Base-by-base conservation (phyloP, 176 grass and related monocot genomes). In the Urochloa ruziziensis region DNA sequence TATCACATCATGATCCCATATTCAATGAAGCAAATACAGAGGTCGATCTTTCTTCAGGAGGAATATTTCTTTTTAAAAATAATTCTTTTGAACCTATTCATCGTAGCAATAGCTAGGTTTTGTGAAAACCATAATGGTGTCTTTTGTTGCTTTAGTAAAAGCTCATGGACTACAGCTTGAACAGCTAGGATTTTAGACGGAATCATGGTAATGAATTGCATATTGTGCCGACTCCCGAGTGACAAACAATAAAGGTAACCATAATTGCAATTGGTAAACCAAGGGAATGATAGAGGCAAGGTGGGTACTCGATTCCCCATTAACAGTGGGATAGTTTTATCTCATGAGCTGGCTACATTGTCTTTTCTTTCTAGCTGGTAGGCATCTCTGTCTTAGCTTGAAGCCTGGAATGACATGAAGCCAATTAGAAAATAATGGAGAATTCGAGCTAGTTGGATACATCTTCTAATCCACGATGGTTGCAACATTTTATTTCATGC, bases 11-110 rank as follows among this genome's bases (percentile, higher is more conserved):
- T 44, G 27, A 67, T 9, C 4, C 47, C 10, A 70, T 70, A 58
- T 37, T 49, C 5, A 75, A 42, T 82, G 61, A 49, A 75, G 27
- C 17, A 57, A 29, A 29, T 13, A 62, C 39, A 68, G 15, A 40
- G 29, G 62, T 32, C 34, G 29, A 87, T 68, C 85, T 61, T 48
- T 82, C 78, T 68, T 60, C 85, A 87, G 61, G 85, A 32, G 78
- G 78, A 30, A 51, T 87, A 68, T 82, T 76, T 82, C 11, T 25
- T 7, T 72, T 48, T 48, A 30, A 49, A 81, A 82, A 5, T 14
- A 60, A 4, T 75, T 68, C 61, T 75, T 80, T 80, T 48, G 18
- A 74, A 32, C 70, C 28, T 53, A 13, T 43, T 28, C 36, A 67
- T 27, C 15, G 23, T 58, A 70, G 24, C 2, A 80, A 10, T 86